Conservation (phyloP, 169 alveolate genomes). For the Plasmodium vinckei region DNA sequence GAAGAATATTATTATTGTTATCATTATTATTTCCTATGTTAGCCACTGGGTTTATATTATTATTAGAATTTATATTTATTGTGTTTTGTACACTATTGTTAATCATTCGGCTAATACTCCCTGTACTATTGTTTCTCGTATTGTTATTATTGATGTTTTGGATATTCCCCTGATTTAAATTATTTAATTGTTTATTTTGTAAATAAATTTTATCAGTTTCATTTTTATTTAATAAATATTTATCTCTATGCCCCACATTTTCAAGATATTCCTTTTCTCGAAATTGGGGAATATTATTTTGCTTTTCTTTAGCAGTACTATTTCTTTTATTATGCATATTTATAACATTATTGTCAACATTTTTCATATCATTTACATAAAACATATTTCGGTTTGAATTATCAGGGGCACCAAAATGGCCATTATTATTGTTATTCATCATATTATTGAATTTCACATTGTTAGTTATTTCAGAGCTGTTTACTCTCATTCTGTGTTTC, state of each 20-base stretch:
- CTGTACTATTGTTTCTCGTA: not conserved
- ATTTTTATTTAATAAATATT: constrained; percentile 46
- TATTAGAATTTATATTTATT: no score
- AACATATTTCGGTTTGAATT: constrained; percentile 14
- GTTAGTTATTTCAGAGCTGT: constrained; percentile 13
- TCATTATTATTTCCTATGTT: not conserved
- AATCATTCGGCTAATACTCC: no score
- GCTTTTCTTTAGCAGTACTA: constrained; percentile 29
- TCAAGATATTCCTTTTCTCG: constrained; percentile 61
- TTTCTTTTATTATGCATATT: constrained; percentile 29
- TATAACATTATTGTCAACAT: constrained; percentile 38
- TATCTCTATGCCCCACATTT: constrained; percentile 47
- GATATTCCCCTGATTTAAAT: constrained; percentile 1
- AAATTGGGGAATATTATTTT: constrained; percentile 22
- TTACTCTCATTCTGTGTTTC: constrained; percentile 8
- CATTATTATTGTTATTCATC: constrained; percentile 27
- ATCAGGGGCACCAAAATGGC: constrained; percentile 26
- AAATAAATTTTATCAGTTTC: constrained; percentile 35
- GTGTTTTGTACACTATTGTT: no score
- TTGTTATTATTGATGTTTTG: not conserved
- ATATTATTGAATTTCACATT: constrained; percentile 18
- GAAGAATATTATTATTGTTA: not conserved
- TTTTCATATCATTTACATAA: constrained; percentile 45
- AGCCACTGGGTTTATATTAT: no score
- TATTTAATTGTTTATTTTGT: constrained; percentile 24